Evolutionary conservation across 2,329 filamentous ascomycete genomes (phyloP).

Genomic region (Talaromyces funiculosus): DNA sequence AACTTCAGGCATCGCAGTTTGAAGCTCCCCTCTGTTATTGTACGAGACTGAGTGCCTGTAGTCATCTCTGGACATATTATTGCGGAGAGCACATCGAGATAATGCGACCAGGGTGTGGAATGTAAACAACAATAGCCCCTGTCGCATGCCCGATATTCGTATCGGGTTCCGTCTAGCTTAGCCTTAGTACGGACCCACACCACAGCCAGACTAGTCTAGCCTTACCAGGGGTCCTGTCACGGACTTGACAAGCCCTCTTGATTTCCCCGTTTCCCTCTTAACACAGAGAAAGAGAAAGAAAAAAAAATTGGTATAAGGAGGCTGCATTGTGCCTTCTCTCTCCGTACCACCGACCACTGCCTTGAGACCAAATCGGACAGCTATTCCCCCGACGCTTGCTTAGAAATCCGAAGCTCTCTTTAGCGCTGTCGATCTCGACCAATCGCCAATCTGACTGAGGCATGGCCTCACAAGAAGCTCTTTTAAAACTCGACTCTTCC

Average conservation of each 20-base stretch:
- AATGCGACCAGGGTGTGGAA: not conserved
- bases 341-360: not conserved
- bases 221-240: not conserved
- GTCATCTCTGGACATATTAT: too few species aligned
- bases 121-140: not conserved
- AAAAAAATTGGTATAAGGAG: not conserved
- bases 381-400: not conserved
- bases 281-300: too few species aligned
- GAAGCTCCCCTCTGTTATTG: too few species aligned
- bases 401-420: not conserved
- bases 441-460: not conserved
- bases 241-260: not conserved
- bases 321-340: not conserved
- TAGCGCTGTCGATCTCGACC: not conserved
- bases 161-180: not conserved
- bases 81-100: too few species aligned
- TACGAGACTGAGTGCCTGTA: not conserved
- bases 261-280: not conserved
- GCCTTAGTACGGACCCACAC: not conserved
- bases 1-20: too few species aligned
- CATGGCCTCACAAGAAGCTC: not conserved
- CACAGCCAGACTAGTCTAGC: not conserved
- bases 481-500: not conserved
- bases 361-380: not conserved
- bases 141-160: not conserved